A percentile compares a stretch with the other conserved stretches of the same genome.
These are phyloP conservation scores for Rhizopus delemar DNA, from an alignment of 371 early-diverging fungal species.

Conservation along the genomic window DNA sequence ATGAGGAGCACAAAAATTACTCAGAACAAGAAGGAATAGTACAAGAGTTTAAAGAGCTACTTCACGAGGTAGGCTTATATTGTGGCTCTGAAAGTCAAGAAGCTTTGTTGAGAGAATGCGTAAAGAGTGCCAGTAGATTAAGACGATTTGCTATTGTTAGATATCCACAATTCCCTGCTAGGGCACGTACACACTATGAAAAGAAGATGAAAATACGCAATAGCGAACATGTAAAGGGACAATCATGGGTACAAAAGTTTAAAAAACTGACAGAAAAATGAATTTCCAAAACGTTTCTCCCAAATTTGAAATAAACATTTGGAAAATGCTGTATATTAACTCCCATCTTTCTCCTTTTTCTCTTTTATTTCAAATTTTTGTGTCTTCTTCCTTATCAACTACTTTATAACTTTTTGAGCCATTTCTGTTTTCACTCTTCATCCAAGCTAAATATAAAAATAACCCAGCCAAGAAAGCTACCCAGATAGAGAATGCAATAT, in stretches of 20 bases:
- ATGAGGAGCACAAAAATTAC: background rate
- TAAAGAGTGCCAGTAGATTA: background rate
- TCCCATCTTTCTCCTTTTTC: no score
- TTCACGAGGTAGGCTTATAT: background rate
- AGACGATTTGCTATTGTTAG: background rate
- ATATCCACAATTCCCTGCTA: background rate
- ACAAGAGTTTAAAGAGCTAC: background rate
- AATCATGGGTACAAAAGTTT: constrained; percentile 5
- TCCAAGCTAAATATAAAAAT: constrained; percentile 25
- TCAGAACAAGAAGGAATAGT: background rate
- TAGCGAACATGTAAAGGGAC: background rate
- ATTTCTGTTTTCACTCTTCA: constrained; percentile 1
- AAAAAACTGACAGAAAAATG: constrained; percentile 4
- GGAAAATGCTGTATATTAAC: constrained; percentile 41
- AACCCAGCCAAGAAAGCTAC: constrained; percentile 2
- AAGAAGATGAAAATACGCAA: background rate
- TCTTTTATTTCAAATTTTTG: no score
- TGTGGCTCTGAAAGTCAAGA: background rate
- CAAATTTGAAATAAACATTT: constrained; percentile 49
- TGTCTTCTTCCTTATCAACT: background rate
- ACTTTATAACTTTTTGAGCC: background rate
- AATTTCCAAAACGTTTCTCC: constrained; percentile 56
- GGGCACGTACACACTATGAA: background rate
- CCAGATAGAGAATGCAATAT: constrained; percentile 31
- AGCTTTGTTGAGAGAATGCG: background rate